These are phyloP conservation scores for Venustampulla echinocandica DNA, from an alignment of 495 filamentous ascomycete genomes.

Conservation along the genomic window DNA sequence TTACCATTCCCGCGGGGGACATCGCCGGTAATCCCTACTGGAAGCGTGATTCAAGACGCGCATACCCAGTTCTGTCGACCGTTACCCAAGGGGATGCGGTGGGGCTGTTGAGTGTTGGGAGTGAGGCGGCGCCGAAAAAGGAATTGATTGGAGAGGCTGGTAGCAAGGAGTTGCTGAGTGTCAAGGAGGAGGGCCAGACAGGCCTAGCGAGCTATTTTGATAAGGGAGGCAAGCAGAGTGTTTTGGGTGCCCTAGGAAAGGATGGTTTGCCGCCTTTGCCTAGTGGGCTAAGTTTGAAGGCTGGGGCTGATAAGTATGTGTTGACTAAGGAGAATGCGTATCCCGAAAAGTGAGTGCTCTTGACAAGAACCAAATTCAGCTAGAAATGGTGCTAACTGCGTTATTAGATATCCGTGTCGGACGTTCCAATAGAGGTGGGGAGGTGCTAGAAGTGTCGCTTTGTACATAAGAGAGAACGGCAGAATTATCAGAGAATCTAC, in stretches of 20 bases:
- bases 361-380: neutral
- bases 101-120: conserved; percentile 76
- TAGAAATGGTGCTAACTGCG: conserved; percentile 18
- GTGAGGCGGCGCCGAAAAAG: conserved; percentile 65
- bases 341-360: conserved; percentile 41
- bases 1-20: conserved; percentile 85
- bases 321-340: conserved; percentile 50
- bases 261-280: conserved; percentile 79
- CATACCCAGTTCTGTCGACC: conserved; percentile 73
- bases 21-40: conserved; percentile 97
- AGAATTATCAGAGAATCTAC: no score
- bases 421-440: conserved; percentile 33
- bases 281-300: conserved; percentile 45
- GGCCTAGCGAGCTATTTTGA: conserved; percentile 63
- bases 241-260: conserved; percentile 55
- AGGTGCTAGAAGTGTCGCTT: neutral
- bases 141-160: conserved; percentile 81
- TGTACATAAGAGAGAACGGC: neutral
- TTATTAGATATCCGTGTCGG: conserved; percentile 38
- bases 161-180: conserved; percentile 65
- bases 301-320: conserved; percentile 38
- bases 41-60: conserved; percentile 82
- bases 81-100: conserved; percentile 81
- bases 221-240: conserved; percentile 51
- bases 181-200: conserved; percentile 66